Base-by-base conservation (phyloP, 306 rosid genomes). In the Abrus precatorius region DNA sequence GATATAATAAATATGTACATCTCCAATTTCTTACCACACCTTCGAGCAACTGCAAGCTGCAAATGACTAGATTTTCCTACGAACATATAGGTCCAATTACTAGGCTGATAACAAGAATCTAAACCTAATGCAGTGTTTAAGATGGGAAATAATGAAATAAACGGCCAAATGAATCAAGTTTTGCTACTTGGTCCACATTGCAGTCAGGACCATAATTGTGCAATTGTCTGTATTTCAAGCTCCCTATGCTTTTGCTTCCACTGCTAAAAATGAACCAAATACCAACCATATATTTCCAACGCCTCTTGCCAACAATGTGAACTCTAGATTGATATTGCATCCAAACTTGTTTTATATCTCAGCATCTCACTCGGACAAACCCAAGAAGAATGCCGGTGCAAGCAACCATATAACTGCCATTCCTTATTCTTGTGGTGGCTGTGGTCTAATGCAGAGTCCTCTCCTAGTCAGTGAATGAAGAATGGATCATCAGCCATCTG, bases 371-470 rank as follows among this genome's bases (percentile, higher is more conserved):
- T 49, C 20, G 60, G 63, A 50, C 56, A 74, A 55, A 32, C 32
- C 68, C 63, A 13, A 69, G 45, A 69, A 60, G 33, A 61, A 53
- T 68, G 69, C 45, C 9, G 20, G n/a, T 30, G 60, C 13, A 56
- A 69, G 70, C 65, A 62, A 59, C 78, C 74, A 75, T 54, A 52
- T 50, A 48, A 67, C 38, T 32, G 71, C 34, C 49, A 64, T 69
- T 62, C 5, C 45, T 29, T 40, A 62, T 36, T 45, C 65, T 38
- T 60, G 66, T 8, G 12, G n/a, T 30, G 2, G 29, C 43, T 13
- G 27, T 10, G 9, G 59, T 78, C 55, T 4, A 53, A 9, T 9
- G 36, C 32, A 8, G 34, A 29, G 43, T 74, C 45, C 67, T 80
- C 53, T 83, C 69, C 65, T 12, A 10, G 20, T 56, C 74, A 76